phyloP scores from a whole-genome alignment of 1,139 yeast genomes.

The Candida tetrigidarum region DNA sequence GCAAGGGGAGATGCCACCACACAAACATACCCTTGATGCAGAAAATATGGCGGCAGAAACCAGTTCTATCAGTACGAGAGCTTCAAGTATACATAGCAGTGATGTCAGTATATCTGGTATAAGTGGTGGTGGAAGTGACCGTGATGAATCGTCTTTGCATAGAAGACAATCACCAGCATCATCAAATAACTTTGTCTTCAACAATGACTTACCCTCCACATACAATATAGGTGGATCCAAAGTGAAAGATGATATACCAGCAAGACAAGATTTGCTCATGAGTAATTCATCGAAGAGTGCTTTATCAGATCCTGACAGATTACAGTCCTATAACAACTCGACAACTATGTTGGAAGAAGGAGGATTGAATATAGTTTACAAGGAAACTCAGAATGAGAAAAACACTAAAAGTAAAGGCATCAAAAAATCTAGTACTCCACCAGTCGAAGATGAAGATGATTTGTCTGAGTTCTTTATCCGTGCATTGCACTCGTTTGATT shows the following conservation, averaged over 20 bases:
- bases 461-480: constrained; percentile 52
- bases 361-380: constrained; percentile 16
- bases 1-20: too few species aligned
- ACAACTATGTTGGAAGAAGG: constrained; percentile 11
- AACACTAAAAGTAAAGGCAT: constrained; percentile 13
- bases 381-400: constrained; percentile 24
- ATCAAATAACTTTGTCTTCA: constrained; percentile 10
- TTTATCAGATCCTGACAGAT: constrained; percentile 21
- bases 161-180: constrained; percentile 8
- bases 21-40: constrained; percentile 7
- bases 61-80: constrained; percentile 16
- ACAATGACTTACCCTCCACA: constrained; percentile 13
- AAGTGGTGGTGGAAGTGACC: constrained; percentile 1
- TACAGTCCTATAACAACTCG: constrained; percentile 18
- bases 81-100: constrained; percentile 14
- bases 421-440: neutral
- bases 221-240: constrained; percentile 25
- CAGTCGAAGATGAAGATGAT: constrained; percentile 37
- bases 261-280: constrained; percentile 34
- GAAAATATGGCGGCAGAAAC: constrained; percentile 9
- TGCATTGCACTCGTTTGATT: constrained; percentile 82
- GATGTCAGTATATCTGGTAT: constrained; percentile 1
- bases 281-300: constrained; percentile 15
- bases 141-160: neutral
- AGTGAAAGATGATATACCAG: constrained; percentile 31